Evolutionary conservation across 192 early-diverging fungal genomes (phyloP), one percentile per base, ranked within the genome.

Genomic region (Gonapodya sp.): DNA sequence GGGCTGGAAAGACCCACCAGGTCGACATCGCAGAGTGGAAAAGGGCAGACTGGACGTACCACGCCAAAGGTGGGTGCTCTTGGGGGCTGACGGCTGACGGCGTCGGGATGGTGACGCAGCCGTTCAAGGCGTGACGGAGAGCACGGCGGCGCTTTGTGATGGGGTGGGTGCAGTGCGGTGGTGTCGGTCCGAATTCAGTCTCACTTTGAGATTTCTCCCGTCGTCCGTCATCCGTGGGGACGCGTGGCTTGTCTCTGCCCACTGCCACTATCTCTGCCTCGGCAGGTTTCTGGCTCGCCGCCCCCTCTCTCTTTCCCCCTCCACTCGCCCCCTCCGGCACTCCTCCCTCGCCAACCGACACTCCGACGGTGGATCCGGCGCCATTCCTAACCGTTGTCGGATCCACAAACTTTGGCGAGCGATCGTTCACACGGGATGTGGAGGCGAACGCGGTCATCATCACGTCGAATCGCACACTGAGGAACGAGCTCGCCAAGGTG

Each of bases 371-470:
- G n/a, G n/a, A n/a, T n/a, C n/a, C n/a, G n/a, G n/a, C n/a, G n/a
- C n/a, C n/a, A 35, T 83, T 87, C 33, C 72, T 96, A 83, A 95
- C 96, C 0, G 91, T 95, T 81, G 91, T 97, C 79, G 96, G 96
- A 8, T 97, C 96, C 0, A 92, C 95, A 1, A 99, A 98, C 84
- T 97, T 94, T 88, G 96, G 95, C 0, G 92, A 96, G 82, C 87
- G 96, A 73, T 97, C 95, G 0, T 89, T 93, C n/a, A 88, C 93
- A n/a, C 88, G 96, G 18, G 97, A 99, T 81, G 79, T 97, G 79
- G 97, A 99, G 81, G 91, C 94, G 24, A 94, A 98, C 81, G 86
- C 92, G 0, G 89, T 95, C 1, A 46, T 98, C 8, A 87, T 94
- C 24, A 95, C 96, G 0, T 82, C 81, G 1, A 92, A 94, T 78